Percentiles rank a stretch among this genome's conserved stretches.
phyloP scores from a whole-genome alignment of 345 rosid species.

The Eucalyptus curtisii region DNA sequence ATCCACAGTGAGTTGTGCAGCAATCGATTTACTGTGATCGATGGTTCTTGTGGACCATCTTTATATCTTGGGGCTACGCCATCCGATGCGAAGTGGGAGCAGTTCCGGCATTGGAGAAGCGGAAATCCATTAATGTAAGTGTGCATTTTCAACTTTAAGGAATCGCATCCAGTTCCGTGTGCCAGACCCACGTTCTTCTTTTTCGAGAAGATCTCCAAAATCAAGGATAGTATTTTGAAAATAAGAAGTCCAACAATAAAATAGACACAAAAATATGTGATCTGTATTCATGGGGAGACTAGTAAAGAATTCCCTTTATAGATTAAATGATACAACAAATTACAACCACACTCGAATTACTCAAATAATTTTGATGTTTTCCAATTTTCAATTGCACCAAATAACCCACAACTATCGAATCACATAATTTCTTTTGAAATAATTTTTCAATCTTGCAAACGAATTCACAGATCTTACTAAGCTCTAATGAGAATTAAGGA shows the following conservation, averaged over 20 bases:
- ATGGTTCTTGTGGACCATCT: constrained; percentile 67
- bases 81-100: constrained; percentile 43
- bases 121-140: not conserved
- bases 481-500: not conserved
- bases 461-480: not conserved
- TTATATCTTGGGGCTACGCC: constrained; percentile 69
- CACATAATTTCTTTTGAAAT: not conserved
- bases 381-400: not conserved
- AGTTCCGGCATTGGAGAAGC: constrained; percentile 50
- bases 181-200: constrained; percentile 54
- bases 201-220: constrained; percentile 21
- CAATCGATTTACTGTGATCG: constrained; percentile 66
- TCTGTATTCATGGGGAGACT: not conserved
- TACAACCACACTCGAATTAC: too few relatives aligned
- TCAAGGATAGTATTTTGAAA: not conserved
- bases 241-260: too few relatives aligned
- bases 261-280: not conserved
- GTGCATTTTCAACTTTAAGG: constrained; percentile 37
- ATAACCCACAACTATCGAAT: not conserved
- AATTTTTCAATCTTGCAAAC: not conserved
- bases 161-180: constrained; percentile 39
- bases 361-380: not conserved
- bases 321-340: too few relatives aligned
- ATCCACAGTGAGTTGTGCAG: constrained; percentile 51
- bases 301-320: too few relatives aligned